These are phyloP conservation scores for Paramecium sonneborni DNA, from an alignment of 73 alveolate species.

Conservation along the genomic window DNA sequence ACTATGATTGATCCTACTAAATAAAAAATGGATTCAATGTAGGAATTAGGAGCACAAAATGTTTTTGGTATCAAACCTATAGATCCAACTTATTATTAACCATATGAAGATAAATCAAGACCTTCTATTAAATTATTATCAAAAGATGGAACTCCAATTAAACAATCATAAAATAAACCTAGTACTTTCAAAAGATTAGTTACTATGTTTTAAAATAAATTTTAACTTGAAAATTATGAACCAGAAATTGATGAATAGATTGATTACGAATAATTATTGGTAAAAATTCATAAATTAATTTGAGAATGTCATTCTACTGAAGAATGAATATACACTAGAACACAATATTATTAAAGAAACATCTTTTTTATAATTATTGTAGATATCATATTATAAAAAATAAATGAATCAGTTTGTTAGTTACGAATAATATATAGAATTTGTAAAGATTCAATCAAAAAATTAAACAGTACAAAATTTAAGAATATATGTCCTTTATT, in stretches of 20 bases:
- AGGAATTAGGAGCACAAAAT: background rate
- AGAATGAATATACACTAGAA: background rate
- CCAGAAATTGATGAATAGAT: slow-evolving; percentile 24
- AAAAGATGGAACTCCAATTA: background rate
- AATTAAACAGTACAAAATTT: background rate
- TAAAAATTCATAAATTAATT: background rate
- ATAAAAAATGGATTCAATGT: background rate
- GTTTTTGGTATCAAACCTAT: background rate
- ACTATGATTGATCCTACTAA: background rate
- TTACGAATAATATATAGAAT: background rate
- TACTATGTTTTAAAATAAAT: background rate
- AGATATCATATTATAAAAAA: slow-evolving; percentile 25
- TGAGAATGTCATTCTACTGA: background rate
- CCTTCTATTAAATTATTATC: background rate
- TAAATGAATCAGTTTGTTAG: background rate
- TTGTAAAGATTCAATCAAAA: slow-evolving; percentile 19
- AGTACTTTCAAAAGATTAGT: slow-evolving; percentile 15
- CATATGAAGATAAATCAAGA: background rate
- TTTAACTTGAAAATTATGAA: background rate
- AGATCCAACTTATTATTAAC: background rate
- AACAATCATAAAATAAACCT: background rate
- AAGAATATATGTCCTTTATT: background rate
- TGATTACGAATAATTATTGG: slow-evolving; percentile 35
- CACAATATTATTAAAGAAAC: background rate
- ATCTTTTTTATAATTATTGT: background rate